Conservation (phyloP, 2,329 filamentous ascomycete genomes). For the Penicillium sp. region DNA sequence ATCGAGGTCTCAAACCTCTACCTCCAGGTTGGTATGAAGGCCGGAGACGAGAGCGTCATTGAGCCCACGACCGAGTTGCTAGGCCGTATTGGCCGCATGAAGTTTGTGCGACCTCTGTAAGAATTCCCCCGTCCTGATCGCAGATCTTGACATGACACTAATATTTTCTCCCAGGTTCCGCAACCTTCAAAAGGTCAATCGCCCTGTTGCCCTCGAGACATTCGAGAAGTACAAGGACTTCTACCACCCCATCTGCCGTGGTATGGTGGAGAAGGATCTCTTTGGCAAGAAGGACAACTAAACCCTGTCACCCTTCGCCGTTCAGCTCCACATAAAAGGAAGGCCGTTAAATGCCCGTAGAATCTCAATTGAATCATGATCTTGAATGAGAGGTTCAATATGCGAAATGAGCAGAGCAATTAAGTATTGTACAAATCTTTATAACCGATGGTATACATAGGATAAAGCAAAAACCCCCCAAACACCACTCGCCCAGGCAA, state of each 20-base stretch:
- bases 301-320: background rate
- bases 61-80: conserved; percentile 72
- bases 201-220: conserved; percentile 72
- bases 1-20: conserved; percentile 83
- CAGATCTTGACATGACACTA: conserved; percentile 6
- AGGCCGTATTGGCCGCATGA: conserved; percentile 87
- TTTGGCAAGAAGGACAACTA: conserved; percentile 44
- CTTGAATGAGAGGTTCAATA: background rate
- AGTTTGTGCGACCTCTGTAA: conserved; percentile 86
- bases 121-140: conserved; percentile 10
- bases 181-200: conserved; percentile 72
- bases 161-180: conserved; percentile 50
- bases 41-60: conserved; percentile 69
- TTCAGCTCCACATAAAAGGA: background rate
- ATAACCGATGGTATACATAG: conserved; percentile 6
- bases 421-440: conserved; percentile 16
- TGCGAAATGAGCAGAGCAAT: conserved; percentile 4
- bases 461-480: background rate
- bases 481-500: background rate
- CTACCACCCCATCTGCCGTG: conserved; percentile 90
- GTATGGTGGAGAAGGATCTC: conserved; percentile 84
- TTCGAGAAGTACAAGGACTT: conserved; percentile 88
- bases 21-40: conserved; percentile 74
- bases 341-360: background rate
- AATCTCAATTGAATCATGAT: background rate